Percentiles rank a stretch among this genome's conserved stretches.
These are phyloP conservation scores for Bipolaris bicolor DNA, from an alignment of 2,329 filamentous ascomycete genomes.

Conservation along the genomic window DNA sequence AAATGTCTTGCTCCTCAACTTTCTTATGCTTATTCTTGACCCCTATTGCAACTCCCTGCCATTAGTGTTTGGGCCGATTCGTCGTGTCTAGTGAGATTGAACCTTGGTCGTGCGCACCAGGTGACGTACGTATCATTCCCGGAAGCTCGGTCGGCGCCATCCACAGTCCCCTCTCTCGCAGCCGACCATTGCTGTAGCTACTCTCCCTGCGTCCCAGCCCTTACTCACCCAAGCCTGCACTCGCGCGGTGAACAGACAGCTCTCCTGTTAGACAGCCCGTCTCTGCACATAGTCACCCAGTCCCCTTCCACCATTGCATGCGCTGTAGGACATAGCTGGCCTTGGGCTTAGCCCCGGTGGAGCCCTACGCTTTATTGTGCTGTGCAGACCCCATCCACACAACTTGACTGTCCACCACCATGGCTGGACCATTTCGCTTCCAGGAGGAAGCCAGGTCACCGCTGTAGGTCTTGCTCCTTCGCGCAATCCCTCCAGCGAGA, in stretches of 20 bases:
- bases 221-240: conserved; percentile 5
- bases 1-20: neutral
- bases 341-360: conserved; percentile 27
- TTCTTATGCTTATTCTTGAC: neutral
- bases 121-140: conserved; percentile 16
- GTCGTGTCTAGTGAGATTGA: neutral
- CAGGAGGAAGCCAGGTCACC: conserved; percentile 46
- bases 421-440: too few relatives aligned
- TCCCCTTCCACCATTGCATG: conserved; percentile 23
- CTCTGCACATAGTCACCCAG: neutral
- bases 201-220: conserved; percentile 6
- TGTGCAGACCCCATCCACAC: conserved; percentile 5
- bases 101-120: conserved; percentile 10
- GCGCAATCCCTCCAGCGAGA: neutral
- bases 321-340: conserved; percentile 10
- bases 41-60: neutral
- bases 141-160: conserved; percentile 16
- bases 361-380: conserved; percentile 2
- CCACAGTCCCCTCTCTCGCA: conserved; percentile 6
- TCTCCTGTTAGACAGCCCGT: neutral
- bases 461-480: conserved; percentile 38
- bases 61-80: neutral
- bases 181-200: conserved; percentile 7
- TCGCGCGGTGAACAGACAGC: conserved; percentile 2
- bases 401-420: conserved; percentile 26